Conservation (phyloP, 805 yeast species). For the Barnettozyma pratensis region DNA sequence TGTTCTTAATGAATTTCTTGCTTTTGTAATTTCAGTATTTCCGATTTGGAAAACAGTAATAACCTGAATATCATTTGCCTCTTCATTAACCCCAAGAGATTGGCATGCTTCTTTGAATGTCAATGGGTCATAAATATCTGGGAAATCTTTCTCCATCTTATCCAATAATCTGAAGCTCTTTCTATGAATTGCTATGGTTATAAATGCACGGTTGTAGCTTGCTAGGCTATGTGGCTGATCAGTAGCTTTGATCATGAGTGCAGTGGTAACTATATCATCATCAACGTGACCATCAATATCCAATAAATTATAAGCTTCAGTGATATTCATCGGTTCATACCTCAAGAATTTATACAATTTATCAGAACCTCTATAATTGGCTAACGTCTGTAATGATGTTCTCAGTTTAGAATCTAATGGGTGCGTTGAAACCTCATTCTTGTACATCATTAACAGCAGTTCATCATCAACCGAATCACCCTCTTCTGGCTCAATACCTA, state of each 20-base stretch:
- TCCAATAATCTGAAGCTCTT: conserved; percentile 54
- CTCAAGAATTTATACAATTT: conserved; percentile 33
- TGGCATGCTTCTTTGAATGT: conserved; percentile 39
- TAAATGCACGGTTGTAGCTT: conserved; percentile 46
- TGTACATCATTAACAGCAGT: conserved; percentile 29
- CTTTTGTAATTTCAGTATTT: conserved; percentile 43
- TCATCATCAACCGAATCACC: conserved; percentile 23
- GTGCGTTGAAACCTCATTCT: conserved; percentile 22
- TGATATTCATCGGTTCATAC: conserved; percentile 42
- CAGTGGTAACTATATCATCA: conserved; percentile 71
- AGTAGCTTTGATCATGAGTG: conserved; percentile 58
- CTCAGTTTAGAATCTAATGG: conserved; percentile 27
- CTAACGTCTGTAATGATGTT: conserved; percentile 35
- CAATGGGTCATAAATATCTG: conserved; percentile 25
- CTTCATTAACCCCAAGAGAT: conserved; percentile 42
- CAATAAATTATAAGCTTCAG: conserved; percentile 46
- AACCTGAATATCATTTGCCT: conserved; percentile 53
- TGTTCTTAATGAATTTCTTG: conserved; percentile 52
- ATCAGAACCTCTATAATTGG: conserved; percentile 33
- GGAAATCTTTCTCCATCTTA: conserved; percentile 38
- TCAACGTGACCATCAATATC: conserved; percentile 49
- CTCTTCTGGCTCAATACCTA: conserved; percentile 30
- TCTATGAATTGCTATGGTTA: conserved; percentile 55
- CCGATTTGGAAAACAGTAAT: conserved; percentile 48
- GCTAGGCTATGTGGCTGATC: conserved; percentile 44